Base-by-base conservation (phyloP, 1,139 yeast species). In the Hyphopichia pseudoburtonii region DNA sequence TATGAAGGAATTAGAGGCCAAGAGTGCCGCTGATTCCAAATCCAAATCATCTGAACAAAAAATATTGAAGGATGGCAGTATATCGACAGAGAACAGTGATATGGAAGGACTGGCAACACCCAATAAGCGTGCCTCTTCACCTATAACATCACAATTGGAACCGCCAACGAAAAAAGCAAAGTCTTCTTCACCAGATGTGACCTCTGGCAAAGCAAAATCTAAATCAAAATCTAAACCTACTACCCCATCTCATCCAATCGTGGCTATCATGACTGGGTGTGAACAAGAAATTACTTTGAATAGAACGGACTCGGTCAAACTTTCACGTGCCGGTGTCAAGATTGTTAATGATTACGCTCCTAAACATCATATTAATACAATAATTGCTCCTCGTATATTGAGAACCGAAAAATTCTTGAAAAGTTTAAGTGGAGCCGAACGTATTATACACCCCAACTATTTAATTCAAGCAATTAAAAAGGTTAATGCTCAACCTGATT, bases 401-500 rank as follows among this genome's bases (percentile, higher is more conserved):
- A 73, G 97, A 46, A 92, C 97, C 0, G 95, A 86, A 42, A 92
- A 92, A 60, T 90, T 90, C 52, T 68, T 92, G 40, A 57, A 65
- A 24, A 61, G 75, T 40, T 53, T 71, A 37, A 56, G 68, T 40
- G 57, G 53, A 37, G 73, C 62, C 2, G 44, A 51, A 11, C 51
- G 57, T 19, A 70, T 82, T 14, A 46, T 78, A 2, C 77, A 75
- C 39, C 81, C 82, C 0, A 51, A 56, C n/a, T 76, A 67, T 41
- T 46, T 78, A 17, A 51, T 54, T 11, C 78, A 73, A 31, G 64
- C 78, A 0, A 46, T 78, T 19, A 43, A 41, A 37, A 64, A 62
- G 10, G 30, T 50, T 18, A 38, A 45, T 25, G 24, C 10, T 17
- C 24, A 34, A 7, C 23, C 39, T 2, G 51, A 43, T 7, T 36